Conservation (phyloP, 2,329 filamentous ascomycete species). For the Alternaria sp. region DNA sequence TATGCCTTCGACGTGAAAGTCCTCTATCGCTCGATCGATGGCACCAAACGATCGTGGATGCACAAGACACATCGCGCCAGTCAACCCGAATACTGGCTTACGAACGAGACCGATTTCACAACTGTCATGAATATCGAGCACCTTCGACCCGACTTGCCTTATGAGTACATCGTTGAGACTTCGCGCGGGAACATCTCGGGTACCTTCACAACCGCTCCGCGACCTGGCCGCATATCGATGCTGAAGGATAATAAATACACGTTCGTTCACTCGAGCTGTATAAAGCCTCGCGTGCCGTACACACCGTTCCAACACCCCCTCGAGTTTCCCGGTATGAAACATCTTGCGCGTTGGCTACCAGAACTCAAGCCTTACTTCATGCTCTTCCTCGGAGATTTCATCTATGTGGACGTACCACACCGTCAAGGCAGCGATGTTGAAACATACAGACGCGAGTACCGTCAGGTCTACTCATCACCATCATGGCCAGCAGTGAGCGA, state of each 20-base stretch:
- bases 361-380: slow-evolving; percentile 76
- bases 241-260: slow-evolving; percentile 76
- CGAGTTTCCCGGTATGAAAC: slow-evolving; percentile 78
- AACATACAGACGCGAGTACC: slow-evolving; percentile 89
- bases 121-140: slow-evolving; percentile 71
- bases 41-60: slow-evolving; percentile 42
- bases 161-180: slow-evolving; percentile 75
- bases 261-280: slow-evolving; percentile 91
- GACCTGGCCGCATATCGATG: slow-evolving; percentile 67
- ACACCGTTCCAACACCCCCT: slow-evolving; percentile 83
- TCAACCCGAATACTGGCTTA: slow-evolving; percentile 61
- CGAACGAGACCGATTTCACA: slow-evolving; percentile 84
- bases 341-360: slow-evolving; percentile 77
- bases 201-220: slow-evolving; percentile 79
- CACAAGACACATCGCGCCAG: slow-evolving; percentile 42
- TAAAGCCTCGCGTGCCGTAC: slow-evolving; percentile 91
- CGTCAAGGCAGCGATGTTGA: slow-evolving; percentile 75
- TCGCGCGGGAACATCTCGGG: slow-evolving; percentile 84
- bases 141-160: slow-evolving; percentile 74
- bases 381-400: slow-evolving; percentile 82
- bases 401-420: slow-evolving; percentile 87
- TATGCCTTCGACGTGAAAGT: slow-evolving; percentile 70
- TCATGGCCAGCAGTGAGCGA: slow-evolving; percentile 81
- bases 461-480: slow-evolving; percentile 93
- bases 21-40: slow-evolving; percentile 44